Conservation (phyloP, 768 basidiomycete species). For the Mrakia blollopis region DNA sequence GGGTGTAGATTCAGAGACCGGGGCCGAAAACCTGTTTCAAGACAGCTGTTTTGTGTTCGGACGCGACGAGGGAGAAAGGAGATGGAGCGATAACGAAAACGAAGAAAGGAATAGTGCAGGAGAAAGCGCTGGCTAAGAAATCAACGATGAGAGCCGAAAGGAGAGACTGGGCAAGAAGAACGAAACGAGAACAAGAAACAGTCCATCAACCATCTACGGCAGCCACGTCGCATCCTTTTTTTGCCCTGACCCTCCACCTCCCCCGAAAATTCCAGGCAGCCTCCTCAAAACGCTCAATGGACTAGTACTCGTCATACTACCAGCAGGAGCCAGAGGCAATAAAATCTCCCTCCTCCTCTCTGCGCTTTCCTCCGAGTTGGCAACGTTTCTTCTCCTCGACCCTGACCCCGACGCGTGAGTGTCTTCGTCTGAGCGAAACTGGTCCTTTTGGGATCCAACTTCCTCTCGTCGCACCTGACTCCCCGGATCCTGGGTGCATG, state of each 20-base stretch:
- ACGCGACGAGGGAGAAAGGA: no score
- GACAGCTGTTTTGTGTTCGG: no score
- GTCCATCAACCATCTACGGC: conserved; percentile 4
- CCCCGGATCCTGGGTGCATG: background rate
- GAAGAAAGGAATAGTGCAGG: no score
- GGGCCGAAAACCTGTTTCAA: no score
- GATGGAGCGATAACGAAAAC: no score
- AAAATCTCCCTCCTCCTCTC: background rate
- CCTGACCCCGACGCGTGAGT: no score
- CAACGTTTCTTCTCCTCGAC: no score
- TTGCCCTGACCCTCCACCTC: background rate
- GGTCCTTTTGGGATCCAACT: background rate
- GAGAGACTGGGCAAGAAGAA: background rate
- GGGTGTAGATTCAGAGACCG: no score
- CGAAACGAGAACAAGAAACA: background rate
- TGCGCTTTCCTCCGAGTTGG: background rate
- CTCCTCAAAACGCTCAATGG: background rate
- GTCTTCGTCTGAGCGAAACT: background rate
- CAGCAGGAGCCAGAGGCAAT: background rate
- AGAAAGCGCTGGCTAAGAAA: no score
- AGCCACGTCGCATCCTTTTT: background rate
- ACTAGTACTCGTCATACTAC: background rate
- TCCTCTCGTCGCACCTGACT: background rate
- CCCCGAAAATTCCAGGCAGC: background rate
- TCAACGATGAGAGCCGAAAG: background rate